Conservation (phyloP, 352 stramenopile species). For the Phytophthora parvispora region DNA sequence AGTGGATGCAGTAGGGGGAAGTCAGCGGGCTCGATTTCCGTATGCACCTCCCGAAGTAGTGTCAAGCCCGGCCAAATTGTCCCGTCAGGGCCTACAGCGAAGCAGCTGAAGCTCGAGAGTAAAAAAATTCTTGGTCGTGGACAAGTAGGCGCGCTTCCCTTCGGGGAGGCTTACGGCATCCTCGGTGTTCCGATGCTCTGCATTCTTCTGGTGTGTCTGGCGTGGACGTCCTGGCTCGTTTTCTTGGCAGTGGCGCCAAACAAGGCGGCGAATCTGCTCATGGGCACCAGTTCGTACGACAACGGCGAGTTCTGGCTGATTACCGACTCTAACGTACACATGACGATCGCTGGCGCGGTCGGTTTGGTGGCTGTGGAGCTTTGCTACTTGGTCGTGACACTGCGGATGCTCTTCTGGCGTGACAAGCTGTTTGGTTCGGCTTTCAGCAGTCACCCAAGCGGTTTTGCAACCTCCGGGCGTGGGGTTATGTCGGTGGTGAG, state of each 20-base stretch:
- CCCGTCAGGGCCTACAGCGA: neutral
- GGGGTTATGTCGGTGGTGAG: neutral
- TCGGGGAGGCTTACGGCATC: slow-evolving; percentile 17
- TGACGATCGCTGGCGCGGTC: slow-evolving; percentile 5
- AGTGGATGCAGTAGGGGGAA: no score
- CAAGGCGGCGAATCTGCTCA: slow-evolving; percentile 30
- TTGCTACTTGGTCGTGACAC: slow-evolving; percentile 20
- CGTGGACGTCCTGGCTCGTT: slow-evolving; percentile 30
- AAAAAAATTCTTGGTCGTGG: neutral
- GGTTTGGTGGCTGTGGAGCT: slow-evolving; percentile 13
- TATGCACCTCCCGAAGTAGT: neutral
- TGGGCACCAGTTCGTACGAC: slow-evolving; percentile 35
- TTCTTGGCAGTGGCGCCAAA: slow-evolving; percentile 24
- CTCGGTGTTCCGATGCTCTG: slow-evolving; percentile 20
- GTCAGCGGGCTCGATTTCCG: no score
- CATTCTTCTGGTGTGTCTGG: slow-evolving; percentile 13
- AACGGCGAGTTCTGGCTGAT: slow-evolving; percentile 31
- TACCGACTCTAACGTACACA: slow-evolving; percentile 4
- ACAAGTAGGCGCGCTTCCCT: neutral
- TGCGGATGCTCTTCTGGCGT: slow-evolving; percentile 33
- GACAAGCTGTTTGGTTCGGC: slow-evolving; percentile 1
- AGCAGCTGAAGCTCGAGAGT: neutral
- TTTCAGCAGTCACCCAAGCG: neutral
- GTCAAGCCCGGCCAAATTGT: neutral
- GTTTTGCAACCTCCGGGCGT: neutral